Conservation (phyloP, 1,139 yeast species). For the Magnusiomyces ingens region DNA sequence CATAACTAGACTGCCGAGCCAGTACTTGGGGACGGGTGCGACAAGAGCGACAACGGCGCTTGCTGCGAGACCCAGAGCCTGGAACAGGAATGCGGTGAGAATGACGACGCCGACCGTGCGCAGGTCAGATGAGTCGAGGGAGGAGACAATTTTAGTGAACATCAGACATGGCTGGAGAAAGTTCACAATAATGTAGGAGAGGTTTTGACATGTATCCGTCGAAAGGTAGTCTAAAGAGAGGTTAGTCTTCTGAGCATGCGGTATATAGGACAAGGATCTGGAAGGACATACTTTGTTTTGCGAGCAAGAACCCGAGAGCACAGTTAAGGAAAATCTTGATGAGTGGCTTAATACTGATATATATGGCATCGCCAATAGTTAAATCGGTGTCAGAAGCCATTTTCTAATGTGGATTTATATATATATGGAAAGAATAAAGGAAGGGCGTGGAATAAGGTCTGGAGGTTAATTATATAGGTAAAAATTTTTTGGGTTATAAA, state of each 20-base stretch:
- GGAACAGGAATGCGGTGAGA: slow-evolving; percentile 51
- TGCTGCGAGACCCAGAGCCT: slow-evolving; percentile 28
- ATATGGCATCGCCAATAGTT: slow-evolving; percentile 62
- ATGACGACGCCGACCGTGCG: slow-evolving; percentile 69
- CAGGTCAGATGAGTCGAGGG: slow-evolving; percentile 64
- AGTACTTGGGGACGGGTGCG: slow-evolving; percentile 55
- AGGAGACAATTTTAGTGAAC: slow-evolving; percentile 66
- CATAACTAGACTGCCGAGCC: slow-evolving; percentile 71
- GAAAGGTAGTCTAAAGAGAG: slow-evolving; percentile 41
- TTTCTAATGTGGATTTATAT: too few relatives aligned
- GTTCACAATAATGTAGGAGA: slow-evolving; percentile 64
- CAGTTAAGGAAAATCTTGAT: slow-evolving; percentile 76
- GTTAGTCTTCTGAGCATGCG: background rate
- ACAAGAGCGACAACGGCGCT: slow-evolving; percentile 30
- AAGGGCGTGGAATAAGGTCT: too few relatives aligned
- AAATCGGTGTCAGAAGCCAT: too few relatives aligned
- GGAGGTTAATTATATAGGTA: too few relatives aligned
- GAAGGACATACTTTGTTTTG: slow-evolving; percentile 43
- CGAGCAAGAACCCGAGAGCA: slow-evolving; percentile 60
- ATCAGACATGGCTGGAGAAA: slow-evolving; percentile 73
- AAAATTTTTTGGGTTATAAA: too few relatives aligned
- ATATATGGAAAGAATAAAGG: too few relatives aligned
- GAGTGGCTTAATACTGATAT: slow-evolving; percentile 78
- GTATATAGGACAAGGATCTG: background rate
- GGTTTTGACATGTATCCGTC: slow-evolving; percentile 59